These are phyloP conservation scores for Alternaria gansuensis DNA, from an alignment of 2,329 filamentous ascomycete genomes.

Conservation along the genomic window DNA sequence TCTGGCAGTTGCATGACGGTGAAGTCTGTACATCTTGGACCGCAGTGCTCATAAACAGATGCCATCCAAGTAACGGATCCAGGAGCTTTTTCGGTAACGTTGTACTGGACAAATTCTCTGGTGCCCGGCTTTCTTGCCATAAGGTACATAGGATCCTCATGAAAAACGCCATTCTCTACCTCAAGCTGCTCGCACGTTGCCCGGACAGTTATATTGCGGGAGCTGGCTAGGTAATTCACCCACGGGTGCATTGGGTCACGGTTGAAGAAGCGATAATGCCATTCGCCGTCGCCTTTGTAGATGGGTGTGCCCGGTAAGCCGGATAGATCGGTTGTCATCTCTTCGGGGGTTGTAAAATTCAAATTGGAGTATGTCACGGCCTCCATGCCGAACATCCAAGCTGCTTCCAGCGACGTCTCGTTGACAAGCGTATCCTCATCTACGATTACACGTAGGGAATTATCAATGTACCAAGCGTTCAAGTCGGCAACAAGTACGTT, in stretches of 20 bases:
- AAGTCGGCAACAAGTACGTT: constrained; percentile 42
- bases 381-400: constrained; percentile 45
- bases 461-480: constrained; percentile 32
- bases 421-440: constrained; percentile 13
- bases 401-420: constrained; percentile 32
- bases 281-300: constrained; percentile 34
- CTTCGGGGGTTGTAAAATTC: constrained; percentile 14
- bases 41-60: constrained; percentile 29
- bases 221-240: constrained; percentile 40
- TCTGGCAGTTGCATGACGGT: constrained; percentile 40
- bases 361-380: constrained; percentile 37
- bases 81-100: constrained; percentile 23
- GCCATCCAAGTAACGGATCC: constrained; percentile 44
- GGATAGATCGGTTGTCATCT: constrained; percentile 29
- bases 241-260: constrained; percentile 44
- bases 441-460: not conserved
- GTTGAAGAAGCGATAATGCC: constrained; percentile 47
- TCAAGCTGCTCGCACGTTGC: constrained; percentile 39
- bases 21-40: constrained; percentile 47
- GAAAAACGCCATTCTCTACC: constrained; percentile 13
- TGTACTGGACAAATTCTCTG: constrained; percentile 27
- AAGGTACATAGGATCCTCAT: constrained; percentile 22
- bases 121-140: constrained; percentile 23
- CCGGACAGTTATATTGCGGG: constrained; percentile 31
- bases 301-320: constrained; percentile 37